Base-by-base conservation (phyloP, 2,329 filamentous ascomycete species). In the Penicillium sp. region DNA sequence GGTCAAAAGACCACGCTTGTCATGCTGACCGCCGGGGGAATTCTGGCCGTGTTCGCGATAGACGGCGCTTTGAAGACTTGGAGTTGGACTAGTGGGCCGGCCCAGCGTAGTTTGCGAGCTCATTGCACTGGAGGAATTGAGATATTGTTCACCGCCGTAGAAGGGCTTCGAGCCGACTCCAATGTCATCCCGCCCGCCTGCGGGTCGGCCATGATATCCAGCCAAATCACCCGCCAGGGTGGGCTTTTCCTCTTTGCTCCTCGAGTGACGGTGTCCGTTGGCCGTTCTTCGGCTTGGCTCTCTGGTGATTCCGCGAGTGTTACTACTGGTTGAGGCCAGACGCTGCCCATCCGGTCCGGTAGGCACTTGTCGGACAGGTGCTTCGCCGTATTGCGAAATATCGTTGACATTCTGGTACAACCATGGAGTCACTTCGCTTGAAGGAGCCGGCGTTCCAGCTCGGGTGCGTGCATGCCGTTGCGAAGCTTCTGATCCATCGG, bases 341-440 rank as follows among this genome's bases (percentile, higher is more conserved):
- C 85, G 83, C 50, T 86, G 81, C 64, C 80, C 81, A 67, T 89
- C 85, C 39, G 82, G 80, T 9, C 84, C 83, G 36, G 80, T 81
- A 53, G 87, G 80, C 51, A 80, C 82, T 58, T 84, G 78, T 63
- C 85, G 80, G 45, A 90, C 83, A 28, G 86, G 87, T 39, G 86
- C 86, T 68, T 90, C 86, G 51, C 86, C 87, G 71, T 84, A 88
- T 55, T 83, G 81, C 39, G 81, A 81, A 61, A 90, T 87, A 64
- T 90, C 86, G 73, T 88, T 81, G 56, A 80, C 80, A 65, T 93
- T 88, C 70, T 97, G 93, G 66, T 93, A 97, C 53, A 95, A 79
- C 78, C 95, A 98, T n/a, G 93, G 93, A 35, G 95, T 93, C 49
- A 98, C 90, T 70, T 97, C 91, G 62, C 88, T 93, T 9, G 88